Conservation (phyloP, 106 monocot genomes). For the Phalaenopsis equestris region DNA sequence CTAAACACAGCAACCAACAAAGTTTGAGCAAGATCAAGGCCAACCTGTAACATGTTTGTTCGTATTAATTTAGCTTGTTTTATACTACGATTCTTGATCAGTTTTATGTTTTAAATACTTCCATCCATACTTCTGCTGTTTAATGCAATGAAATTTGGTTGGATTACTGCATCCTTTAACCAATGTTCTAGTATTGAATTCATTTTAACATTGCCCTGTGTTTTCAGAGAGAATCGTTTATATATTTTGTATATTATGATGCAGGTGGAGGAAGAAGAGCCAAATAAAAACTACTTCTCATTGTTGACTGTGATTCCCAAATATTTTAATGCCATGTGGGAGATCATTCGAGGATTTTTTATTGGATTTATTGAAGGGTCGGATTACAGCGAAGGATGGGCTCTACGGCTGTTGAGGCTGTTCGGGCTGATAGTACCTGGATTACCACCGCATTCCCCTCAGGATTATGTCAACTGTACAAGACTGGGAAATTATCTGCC, state of each 20-base stretch:
- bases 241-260: neutral
- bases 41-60: too few relatives aligned
- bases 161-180: too few relatives aligned
- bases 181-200: too few relatives aligned
- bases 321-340: conserved; percentile 43
- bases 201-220: too few relatives aligned
- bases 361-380: conserved; percentile 45
- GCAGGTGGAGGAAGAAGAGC: conserved; percentile 51
- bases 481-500: conserved; percentile 42
- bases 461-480: conserved; percentile 74
- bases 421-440: conserved; percentile 64
- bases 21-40: too few relatives aligned
- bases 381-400: conserved; percentile 62
- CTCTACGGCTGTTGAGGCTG: conserved; percentile 25
- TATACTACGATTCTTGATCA: too few relatives aligned
- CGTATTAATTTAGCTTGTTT: too few relatives aligned
- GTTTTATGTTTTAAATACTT: too few relatives aligned
- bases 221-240: neutral
- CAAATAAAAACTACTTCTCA: conserved; percentile 82
- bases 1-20: too few relatives aligned
- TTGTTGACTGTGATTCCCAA: conserved; percentile 30
- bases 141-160: too few relatives aligned
- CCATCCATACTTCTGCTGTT: too few relatives aligned
- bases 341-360: conserved; percentile 47
- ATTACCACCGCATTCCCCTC: conserved; percentile 57